Percentiles rank a stretch among this genome's conserved stretches.
Evolutionary conservation across 1,284 basidiomycete genomes (phyloP).

Genomic region (Apiotrichum gracile): DNA sequence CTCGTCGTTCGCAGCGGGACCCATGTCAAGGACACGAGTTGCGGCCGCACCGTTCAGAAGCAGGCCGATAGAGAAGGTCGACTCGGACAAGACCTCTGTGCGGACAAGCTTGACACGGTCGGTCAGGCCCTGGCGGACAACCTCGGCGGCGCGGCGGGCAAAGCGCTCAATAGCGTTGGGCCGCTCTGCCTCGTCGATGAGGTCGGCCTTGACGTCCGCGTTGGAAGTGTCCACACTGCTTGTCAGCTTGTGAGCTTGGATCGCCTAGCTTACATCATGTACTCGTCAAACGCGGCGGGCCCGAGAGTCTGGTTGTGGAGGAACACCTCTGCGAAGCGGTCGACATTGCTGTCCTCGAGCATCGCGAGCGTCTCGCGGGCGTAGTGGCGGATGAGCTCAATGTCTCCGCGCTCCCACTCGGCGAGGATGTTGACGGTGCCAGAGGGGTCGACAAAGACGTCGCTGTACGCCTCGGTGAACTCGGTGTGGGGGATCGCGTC

Average conservation of each 20-base stretch:
- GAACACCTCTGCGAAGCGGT: conserved; percentile 46
- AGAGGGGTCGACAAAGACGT: conserved; percentile 71
- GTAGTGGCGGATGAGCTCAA: conserved; percentile 59
- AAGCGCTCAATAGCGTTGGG: conserved; percentile 59
- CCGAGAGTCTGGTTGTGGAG: conserved; percentile 42
- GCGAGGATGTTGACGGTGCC: conserved; percentile 77
- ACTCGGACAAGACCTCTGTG: conserved; percentile 47
- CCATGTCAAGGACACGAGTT: conserved; percentile 78
- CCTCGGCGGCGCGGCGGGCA: conserved; percentile 53
- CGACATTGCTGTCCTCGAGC: conserved; percentile 52
- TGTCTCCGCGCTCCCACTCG: conserved; percentile 57
- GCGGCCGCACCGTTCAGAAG: conserved; percentile 65
- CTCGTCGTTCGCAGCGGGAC: conserved; percentile 60
- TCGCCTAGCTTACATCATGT: conserved; percentile 61
- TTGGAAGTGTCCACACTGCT: conserved; percentile 58
- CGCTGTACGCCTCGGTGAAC: conserved; percentile 35
- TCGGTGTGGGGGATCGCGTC: conserved; percentile 40
- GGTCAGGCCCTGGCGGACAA: conserved; percentile 63
- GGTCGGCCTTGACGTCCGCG: background rate
- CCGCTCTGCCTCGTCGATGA: conserved; percentile 48
- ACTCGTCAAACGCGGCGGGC: conserved; percentile 64
- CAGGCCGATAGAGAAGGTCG: conserved; percentile 59
- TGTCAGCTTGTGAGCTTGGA: conserved; percentile 1
- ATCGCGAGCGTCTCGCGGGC: conserved; percentile 61
- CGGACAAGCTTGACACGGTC: conserved; percentile 61